Conservation (phyloP, 495 filamentous ascomycete species). For the Amphirosellinia nigrospora region DNA sequence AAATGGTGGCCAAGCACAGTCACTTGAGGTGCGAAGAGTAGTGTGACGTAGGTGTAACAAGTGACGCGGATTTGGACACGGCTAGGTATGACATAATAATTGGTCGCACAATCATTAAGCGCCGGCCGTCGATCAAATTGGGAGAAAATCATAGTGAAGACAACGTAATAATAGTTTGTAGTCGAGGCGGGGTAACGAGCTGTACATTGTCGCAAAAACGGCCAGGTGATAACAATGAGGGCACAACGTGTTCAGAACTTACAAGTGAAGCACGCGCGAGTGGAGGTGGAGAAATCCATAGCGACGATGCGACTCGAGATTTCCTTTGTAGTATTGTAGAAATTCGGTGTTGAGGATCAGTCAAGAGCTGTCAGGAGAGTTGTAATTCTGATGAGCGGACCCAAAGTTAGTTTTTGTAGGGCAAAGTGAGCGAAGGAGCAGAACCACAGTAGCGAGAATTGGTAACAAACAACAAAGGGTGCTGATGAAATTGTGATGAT, state of each 20-base stretch:
- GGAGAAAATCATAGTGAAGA: not conserved
- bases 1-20: not conserved
- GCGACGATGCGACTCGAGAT: constrained; percentile 27
- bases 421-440: constrained; percentile 14
- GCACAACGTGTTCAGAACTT: constrained; percentile 37
- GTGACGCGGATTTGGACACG: not conserved
- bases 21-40: not conserved
- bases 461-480: constrained; percentile 21
- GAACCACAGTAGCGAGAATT: constrained; percentile 3
- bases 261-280: constrained; percentile 57
- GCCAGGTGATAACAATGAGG: not conserved
- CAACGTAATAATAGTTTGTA: not conserved
- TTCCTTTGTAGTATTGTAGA: constrained; percentile 1
- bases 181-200: not conserved
- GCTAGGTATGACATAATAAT: not conserved
- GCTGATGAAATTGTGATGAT: constrained; percentile 13
- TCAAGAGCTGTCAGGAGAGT: not conserved
- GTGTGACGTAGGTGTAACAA: constrained; percentile 4
- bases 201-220: not conserved
- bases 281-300: constrained; percentile 49
- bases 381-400: constrained; percentile 4
- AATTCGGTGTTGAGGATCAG: not conserved
- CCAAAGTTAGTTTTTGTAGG: constrained; percentile 19
- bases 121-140: not conserved
- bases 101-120: not conserved